Conservation (phyloP, 108 stramenopile genomes). For the Pseudonitzschia delicatissima region DNA sequence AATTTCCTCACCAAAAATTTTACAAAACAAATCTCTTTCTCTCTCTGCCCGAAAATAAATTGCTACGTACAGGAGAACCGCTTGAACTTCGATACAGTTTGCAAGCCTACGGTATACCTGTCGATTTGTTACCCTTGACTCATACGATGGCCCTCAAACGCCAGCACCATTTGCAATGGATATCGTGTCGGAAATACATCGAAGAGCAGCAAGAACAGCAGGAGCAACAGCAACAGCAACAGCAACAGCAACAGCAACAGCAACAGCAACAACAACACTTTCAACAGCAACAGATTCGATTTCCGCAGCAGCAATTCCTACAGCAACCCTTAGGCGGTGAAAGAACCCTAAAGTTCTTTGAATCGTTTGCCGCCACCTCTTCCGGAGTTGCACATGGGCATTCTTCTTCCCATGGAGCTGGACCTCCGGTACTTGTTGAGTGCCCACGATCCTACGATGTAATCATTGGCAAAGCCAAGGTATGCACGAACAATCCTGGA, state of each 20-base stretch:
- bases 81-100: conserved; percentile 13
- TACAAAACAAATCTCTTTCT: too few relatives aligned
- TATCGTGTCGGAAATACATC: neutral
- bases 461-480: neutral
- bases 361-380: too few relatives aligned
- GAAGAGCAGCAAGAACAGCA: too few relatives aligned
- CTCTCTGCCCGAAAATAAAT: too few relatives aligned
- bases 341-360: too few relatives aligned
- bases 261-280: neutral
- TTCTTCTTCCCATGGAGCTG: neutral
- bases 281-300: neutral
- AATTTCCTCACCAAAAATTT: too few relatives aligned
- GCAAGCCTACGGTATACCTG: conserved; percentile 1
- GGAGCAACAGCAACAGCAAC: neutral
- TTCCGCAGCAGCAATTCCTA: neutral
- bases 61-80: neutral
- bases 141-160: neutral
- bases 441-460: neutral
- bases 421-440: neutral
- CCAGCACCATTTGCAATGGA: neutral
- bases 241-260: neutral
- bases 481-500: neutral
- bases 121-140: neutral
- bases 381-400: too few relatives aligned
- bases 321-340: neutral